Evolutionary conservation across 371 early-diverging fungal species (phyloP), one percentile per base, ranked within the genome.

Genomic region (Batkoa obscura): DNA sequence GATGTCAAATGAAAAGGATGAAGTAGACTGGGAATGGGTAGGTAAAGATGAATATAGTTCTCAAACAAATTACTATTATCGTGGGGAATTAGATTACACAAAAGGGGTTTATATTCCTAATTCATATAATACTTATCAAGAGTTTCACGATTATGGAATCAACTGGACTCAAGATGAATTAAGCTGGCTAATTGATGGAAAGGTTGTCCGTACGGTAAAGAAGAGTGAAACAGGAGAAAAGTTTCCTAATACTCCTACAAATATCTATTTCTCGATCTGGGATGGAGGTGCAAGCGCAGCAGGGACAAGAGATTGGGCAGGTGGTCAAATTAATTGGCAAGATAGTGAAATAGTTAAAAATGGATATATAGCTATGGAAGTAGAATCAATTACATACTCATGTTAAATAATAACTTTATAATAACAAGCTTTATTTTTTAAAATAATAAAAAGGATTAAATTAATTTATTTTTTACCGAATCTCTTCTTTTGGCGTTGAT

Each of bases 291-390:
- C 48, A 1, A 73, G 72, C 30, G 62, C 65, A 39, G 41, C 65
- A 50, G 80, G 82, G 45, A 80, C 81, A 8, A 62, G 72, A 9
- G 66, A 71, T 31, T 84, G 81, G 82, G 81, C 83, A 9, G 83
- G 83, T 49, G 70, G 74, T 9, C 70, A 72, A 45, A 73, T 76
- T 46, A 67, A 78, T 50, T 83, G 82, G 82, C 52, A 53, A 2
- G 36, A 39, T 35, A 45, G 55, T 23, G 59, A 58, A 55, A n/a
- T 51, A 10, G n/a, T 37, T 12, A 12, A 38, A 38, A 39, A 51
- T 34, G 52, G 52, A 13, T 33, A 36, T 34, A 51, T 33, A 13
- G 34, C n/a, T 36, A 4, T 38, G 9, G 52, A 36, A 2, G 33
- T 51, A 2, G 52, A 51, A 17, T 51, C 5, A 2, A 38, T 51